Conservation (phyloP, 1,284 basidiomycete species). For the Wallemia ichthyophaga region DNA sequence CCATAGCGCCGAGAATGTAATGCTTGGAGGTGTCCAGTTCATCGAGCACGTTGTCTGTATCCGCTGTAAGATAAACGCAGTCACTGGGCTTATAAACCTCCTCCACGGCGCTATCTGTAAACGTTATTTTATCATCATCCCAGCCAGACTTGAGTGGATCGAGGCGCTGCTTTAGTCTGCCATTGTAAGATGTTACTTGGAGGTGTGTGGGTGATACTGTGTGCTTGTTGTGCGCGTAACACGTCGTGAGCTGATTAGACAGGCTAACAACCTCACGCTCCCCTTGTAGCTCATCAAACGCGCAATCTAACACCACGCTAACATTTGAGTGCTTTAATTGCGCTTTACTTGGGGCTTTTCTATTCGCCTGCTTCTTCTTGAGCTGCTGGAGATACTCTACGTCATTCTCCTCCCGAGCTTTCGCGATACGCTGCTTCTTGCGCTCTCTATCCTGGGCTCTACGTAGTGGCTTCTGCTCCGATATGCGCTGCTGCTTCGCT, state of each 20-base stretch:
- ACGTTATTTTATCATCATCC: background rate
- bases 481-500: background rate
- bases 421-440: background rate
- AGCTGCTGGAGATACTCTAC: background rate
- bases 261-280: background rate
- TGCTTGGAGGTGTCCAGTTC: background rate
- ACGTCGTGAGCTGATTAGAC: background rate
- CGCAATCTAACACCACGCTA: background rate
- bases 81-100: background rate
- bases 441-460: background rate
- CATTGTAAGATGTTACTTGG: background rate
- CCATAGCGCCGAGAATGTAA: background rate
- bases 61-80: background rate
- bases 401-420: background rate
- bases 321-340: background rate
- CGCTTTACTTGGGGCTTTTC: background rate
- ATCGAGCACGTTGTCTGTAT: background rate
- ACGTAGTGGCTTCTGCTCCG: background rate
- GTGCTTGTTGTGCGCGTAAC: background rate
- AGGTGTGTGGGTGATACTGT: background rate
- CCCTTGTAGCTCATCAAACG: background rate
- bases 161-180: background rate
- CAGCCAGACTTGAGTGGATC: background rate
- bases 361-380: background rate
- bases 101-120: background rate